Evolutionary conservation across 2,329 filamentous ascomycete species (phyloP).

Genomic region (Fusarium annulatum): DNA sequence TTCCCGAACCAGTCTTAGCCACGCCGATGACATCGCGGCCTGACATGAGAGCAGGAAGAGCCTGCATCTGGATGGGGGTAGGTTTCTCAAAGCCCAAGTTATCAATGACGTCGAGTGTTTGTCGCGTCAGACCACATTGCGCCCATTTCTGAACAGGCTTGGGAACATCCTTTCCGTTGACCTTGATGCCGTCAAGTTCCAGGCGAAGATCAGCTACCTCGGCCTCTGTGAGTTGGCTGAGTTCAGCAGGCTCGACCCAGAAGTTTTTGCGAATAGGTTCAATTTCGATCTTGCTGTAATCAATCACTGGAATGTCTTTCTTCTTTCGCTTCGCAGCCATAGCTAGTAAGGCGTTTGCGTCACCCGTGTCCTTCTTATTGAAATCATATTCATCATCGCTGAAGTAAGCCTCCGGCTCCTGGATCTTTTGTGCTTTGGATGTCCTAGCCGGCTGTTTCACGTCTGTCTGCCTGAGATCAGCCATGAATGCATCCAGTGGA

Average conservation of each 20-base stretch:
- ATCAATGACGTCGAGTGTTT: constrained; percentile 86
- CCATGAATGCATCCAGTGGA: constrained; percentile 98
- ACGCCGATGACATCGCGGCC: constrained; percentile 95
- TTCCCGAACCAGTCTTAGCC: constrained; percentile 97
- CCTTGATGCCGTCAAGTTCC: constrained; percentile 95
- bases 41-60: constrained; percentile 94
- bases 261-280: constrained; percentile 92
- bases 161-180: constrained; percentile 86
- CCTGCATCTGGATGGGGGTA: constrained; percentile 94
- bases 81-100: constrained; percentile 86
- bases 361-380: constrained; percentile 59
- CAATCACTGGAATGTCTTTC: constrained; percentile 89
- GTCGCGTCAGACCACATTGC: constrained; percentile 89
- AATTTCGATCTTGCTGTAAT: constrained; percentile 89
- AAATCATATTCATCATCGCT: constrained; percentile 81
- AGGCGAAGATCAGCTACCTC: constrained; percentile 84
- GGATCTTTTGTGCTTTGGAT: constrained; percentile 60
- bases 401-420: constrained; percentile 86
- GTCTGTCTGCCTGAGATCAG: constrained; percentile 68
- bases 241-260: constrained; percentile 89
- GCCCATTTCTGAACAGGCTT: constrained; percentile 97
- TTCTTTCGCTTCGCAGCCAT: constrained; percentile 81
- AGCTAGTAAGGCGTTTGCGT: constrained; percentile 61
- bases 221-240: constrained; percentile 84
- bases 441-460: constrained; percentile 52